phyloP scores from a whole-genome alignment of 352 stramenopile genomes.

The Globisporangium solare region DNA sequence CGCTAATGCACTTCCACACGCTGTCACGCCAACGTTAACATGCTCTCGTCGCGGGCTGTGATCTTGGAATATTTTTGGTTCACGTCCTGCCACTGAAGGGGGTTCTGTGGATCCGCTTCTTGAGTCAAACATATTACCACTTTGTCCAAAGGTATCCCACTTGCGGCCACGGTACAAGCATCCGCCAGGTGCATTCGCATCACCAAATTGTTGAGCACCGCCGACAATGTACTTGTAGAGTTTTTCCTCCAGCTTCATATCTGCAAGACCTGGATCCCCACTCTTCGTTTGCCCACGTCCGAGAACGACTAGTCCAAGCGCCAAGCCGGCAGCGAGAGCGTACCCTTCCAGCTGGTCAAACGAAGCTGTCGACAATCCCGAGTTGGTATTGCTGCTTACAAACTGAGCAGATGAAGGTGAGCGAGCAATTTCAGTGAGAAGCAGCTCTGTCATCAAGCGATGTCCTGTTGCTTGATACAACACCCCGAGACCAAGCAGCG shows the following conservation, averaged over 20 bases:
- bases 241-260: constrained; percentile 96
- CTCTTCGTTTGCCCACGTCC: constrained; percentile 60
- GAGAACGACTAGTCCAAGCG: constrained; percentile 95
- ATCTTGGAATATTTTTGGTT: constrained; percentile 32
- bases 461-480: constrained; percentile 95
- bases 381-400: constrained; percentile 35
- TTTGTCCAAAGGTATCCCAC: constrained; percentile 47
- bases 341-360: constrained; percentile 94
- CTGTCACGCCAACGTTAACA: constrained; percentile 96
- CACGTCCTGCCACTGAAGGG: constrained; percentile 59
- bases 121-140: constrained; percentile 1
- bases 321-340: constrained; percentile 87
- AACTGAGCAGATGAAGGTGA: constrained; percentile 74
- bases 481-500: constrained; percentile 94
- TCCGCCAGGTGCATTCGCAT: constrained; percentile 39
- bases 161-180: constrained; percentile 69
- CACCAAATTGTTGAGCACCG: constrained; percentile 46
- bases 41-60: constrained; percentile 60
- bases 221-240: constrained; percentile 95
- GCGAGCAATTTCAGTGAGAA: constrained; percentile 95
- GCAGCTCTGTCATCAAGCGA: constrained; percentile 96
- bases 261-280: constrained; percentile 87
- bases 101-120: constrained; percentile 8
- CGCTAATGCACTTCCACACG: constrained; percentile 89
- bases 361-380: constrained; percentile 38